Evolutionary conservation across 2,329 filamentous ascomycete genomes (phyloP).

Genomic region (Fusarium temperatum): DNA sequence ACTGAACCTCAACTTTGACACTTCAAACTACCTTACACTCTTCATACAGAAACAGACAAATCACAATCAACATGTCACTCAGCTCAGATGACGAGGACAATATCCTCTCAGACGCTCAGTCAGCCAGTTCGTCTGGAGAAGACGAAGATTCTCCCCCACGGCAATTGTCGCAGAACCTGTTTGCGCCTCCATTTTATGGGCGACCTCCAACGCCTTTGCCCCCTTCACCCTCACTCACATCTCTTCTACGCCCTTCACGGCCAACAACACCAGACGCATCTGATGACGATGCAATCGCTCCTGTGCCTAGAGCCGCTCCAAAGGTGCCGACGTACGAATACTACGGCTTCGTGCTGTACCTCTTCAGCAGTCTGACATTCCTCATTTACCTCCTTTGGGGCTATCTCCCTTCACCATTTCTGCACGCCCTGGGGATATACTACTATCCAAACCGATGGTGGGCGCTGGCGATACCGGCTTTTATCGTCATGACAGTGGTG

Average conservation of each 20-base stretch:
- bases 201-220: conserved; percentile 94
- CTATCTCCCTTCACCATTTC: conserved; percentile 89
- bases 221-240: conserved; percentile 91
- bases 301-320: conserved; percentile 85
- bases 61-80: conserved; percentile 41
- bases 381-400: conserved; percentile 80
- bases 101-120: conserved; percentile 48
- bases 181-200: conserved; percentile 92
- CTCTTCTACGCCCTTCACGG: conserved; percentile 87
- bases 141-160: conserved; percentile 51
- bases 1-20: neutral
- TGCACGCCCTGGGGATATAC: conserved; percentile 91
- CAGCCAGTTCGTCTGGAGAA: conserved; percentile 46
- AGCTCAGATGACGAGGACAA: conserved; percentile 51
- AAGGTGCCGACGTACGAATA: conserved; percentile 99
- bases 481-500: conserved; percentile 85
- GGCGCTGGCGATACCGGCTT: conserved; percentile 90
- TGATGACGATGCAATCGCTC: conserved; percentile 86
- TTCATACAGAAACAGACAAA: neutral
- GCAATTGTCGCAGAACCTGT: conserved; percentile 63
- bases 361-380: conserved; percentile 86
- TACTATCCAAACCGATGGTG: conserved; percentile 99
- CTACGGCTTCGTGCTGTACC: conserved; percentile 97
- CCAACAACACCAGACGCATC: conserved; percentile 93
- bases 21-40: neutral